Conservation (phyloP, 306 rosid genomes). For the Castanospermum australe region DNA sequence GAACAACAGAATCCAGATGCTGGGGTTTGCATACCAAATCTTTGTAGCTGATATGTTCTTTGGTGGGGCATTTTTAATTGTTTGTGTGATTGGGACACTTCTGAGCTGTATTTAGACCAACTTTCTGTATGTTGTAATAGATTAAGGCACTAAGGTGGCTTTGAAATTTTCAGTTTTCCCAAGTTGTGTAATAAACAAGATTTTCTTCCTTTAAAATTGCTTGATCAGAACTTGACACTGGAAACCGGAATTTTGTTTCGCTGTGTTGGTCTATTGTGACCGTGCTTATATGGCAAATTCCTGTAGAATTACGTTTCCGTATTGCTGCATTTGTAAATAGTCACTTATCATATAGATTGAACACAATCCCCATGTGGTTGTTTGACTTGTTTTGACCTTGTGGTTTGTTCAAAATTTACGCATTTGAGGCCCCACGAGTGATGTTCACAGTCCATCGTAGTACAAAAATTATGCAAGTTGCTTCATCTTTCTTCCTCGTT, state of each 20-base stretch:
- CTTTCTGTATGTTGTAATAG: slow-evolving; percentile 35
- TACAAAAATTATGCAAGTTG: not conserved
- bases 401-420: too few relatives aligned
- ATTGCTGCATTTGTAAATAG: too few relatives aligned
- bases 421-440: not conserved
- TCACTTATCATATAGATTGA: too few relatives aligned
- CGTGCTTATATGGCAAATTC: too few relatives aligned
- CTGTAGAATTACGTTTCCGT: too few relatives aligned
- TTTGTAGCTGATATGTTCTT: slow-evolving; percentile 51
- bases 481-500: not conserved
- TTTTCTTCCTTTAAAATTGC: slow-evolving; percentile 30
- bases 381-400: too few relatives aligned
- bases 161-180: slow-evolving; percentile 37
- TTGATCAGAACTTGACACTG: not conserved
- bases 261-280: too few relatives aligned
- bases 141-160: slow-evolving; percentile 28
- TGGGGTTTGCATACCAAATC: slow-evolving; percentile 76
- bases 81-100: slow-evolving; percentile 33
- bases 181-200: slow-evolving; percentile 49
- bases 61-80: slow-evolving; percentile 20
- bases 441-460: not conserved
- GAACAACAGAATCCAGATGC: slow-evolving; percentile 70
- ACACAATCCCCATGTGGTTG: too few relatives aligned
- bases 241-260: not conserved
- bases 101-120: slow-evolving; percentile 31